Conservation (phyloP, 495 filamentous ascomycete species). For the Trichoderma reesei region DNA sequence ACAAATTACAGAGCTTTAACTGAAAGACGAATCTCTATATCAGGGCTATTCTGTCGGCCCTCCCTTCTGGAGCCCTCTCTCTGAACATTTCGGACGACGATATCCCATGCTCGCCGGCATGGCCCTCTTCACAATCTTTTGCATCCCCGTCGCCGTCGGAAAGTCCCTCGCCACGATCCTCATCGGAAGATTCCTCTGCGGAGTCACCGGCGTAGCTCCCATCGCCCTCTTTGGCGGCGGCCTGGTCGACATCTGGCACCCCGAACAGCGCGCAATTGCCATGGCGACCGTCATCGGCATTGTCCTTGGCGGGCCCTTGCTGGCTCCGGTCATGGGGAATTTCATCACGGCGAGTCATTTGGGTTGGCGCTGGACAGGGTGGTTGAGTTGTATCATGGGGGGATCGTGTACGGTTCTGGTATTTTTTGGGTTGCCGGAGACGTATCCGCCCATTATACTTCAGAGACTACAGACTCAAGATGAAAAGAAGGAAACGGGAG, state of each 20-base stretch:
- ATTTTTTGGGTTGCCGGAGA: constrained; percentile 41
- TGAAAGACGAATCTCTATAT: background rate
- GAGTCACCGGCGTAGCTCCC: constrained; percentile 53
- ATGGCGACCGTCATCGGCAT: constrained; percentile 44
- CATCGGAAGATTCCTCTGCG: constrained; percentile 51
- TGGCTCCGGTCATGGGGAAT: constrained; percentile 47
- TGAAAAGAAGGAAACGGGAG: background rate
- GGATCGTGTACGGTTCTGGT: constrained; percentile 18
- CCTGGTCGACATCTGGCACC: constrained; percentile 52
- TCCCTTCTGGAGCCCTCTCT: constrained; percentile 44
- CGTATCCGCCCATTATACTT: constrained; percentile 47
- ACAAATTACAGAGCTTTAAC: background rate
- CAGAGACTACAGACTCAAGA: constrained; percentile 31
- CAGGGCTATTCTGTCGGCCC: constrained; percentile 33
- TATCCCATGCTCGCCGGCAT: constrained; percentile 47
- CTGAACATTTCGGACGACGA: constrained; percentile 49
- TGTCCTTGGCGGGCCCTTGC: constrained; percentile 48
- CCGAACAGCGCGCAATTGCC: constrained; percentile 51
- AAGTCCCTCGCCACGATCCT: constrained; percentile 52
- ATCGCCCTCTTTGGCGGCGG: constrained; percentile 52
- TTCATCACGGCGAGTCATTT: constrained; percentile 25
- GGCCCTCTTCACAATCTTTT: constrained; percentile 47
- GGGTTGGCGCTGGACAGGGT: constrained; percentile 57
- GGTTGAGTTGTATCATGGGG: constrained; percentile 40
- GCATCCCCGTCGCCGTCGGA: constrained; percentile 51